These are phyloP conservation scores for Bruguiera hainesii DNA, from an alignment of 441 rosid genomes.

Conservation along the genomic window DNA sequence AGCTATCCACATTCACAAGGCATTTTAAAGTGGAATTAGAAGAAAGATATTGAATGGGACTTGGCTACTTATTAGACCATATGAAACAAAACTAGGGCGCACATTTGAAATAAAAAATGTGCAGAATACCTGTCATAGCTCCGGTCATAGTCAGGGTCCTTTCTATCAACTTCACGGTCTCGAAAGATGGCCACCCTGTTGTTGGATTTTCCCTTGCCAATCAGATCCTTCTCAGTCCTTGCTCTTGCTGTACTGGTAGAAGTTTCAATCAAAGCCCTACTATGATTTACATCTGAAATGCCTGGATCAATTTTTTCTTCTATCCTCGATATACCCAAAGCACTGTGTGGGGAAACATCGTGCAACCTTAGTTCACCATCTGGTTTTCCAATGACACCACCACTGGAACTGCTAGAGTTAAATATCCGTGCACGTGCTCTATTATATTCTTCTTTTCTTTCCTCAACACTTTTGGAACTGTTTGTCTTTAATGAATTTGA, in stretches of 20 bases:
- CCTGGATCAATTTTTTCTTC: conserved; percentile 46
- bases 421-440: conserved; percentile 81
- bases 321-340: conserved; percentile 36
- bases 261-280: conserved; percentile 46
- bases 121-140: conserved; percentile 60
- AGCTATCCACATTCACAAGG: background rate
- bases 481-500: conserved; percentile 48
- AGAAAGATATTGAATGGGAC: background rate
- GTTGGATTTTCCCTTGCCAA: conserved; percentile 49
- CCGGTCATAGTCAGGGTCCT: conserved; percentile 84
- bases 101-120: conserved; percentile 5
- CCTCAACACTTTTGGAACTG: conserved; percentile 69
- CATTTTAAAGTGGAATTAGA: background rate
- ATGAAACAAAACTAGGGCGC: background rate
- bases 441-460: conserved; percentile 84
- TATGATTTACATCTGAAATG: conserved; percentile 40
- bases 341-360: conserved; percentile 38
- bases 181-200: conserved; percentile 78
- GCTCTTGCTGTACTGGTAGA: conserved; percentile 54
- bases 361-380: conserved; percentile 46
- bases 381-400: conserved; percentile 33
- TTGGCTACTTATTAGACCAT: background rate
- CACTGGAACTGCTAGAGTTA: conserved; percentile 36
- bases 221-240: conserved; percentile 65
- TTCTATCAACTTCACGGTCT: conserved; percentile 72